These are phyloP conservation scores for Vigna reflexopilosa DNA, from an alignment of 306 rosid genomes.

Conservation along the genomic window DNA sequence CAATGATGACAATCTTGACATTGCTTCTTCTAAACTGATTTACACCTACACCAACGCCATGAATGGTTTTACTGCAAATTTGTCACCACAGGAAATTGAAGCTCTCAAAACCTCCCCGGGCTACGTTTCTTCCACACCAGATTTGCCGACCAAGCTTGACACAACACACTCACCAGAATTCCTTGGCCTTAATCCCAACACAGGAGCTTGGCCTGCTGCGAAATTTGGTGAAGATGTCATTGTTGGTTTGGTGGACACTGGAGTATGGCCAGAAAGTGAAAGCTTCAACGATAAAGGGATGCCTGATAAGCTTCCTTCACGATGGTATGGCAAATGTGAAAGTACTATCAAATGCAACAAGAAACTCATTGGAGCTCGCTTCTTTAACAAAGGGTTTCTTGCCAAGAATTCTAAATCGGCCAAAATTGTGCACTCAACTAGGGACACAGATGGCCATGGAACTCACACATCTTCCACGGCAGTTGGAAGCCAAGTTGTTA, in stretches of 20 bases:
- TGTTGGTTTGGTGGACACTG: conserved; percentile 16
- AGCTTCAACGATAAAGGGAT: conserved; percentile 46
- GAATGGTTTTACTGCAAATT: conserved; percentile 67
- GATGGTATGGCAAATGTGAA: conserved; percentile 72
- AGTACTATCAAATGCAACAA: conserved; percentile 64
- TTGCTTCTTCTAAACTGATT: conserved; percentile 48
- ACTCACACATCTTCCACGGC: conserved; percentile 75
- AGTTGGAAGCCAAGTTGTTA: conserved; percentile 54
- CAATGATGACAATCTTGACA: neutral
- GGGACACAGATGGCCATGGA: conserved; percentile 60
- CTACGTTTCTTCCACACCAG: conserved; percentile 54
- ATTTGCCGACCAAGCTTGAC: conserved; percentile 49
- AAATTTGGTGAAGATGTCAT: conserved; percentile 61
- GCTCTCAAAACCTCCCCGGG: conserved; percentile 58
- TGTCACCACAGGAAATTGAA: conserved; percentile 58
- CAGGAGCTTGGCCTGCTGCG: conserved; percentile 57
- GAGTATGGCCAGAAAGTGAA: neutral
- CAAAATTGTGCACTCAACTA: neutral
- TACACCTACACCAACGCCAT: conserved; percentile 62
- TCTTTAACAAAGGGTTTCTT: conserved; percentile 62
- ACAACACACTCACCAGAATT: conserved; percentile 49
- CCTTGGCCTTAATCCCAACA: conserved; percentile 53
- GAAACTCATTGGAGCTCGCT: conserved; percentile 71
- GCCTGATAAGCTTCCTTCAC: conserved; percentile 50
- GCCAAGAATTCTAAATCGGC: conserved; percentile 46